Percentiles rank a stretch among this genome's conserved stretches.
Conservation (phyloP, 352 stramenopile species). For the Phytophthora vignae region DNA sequence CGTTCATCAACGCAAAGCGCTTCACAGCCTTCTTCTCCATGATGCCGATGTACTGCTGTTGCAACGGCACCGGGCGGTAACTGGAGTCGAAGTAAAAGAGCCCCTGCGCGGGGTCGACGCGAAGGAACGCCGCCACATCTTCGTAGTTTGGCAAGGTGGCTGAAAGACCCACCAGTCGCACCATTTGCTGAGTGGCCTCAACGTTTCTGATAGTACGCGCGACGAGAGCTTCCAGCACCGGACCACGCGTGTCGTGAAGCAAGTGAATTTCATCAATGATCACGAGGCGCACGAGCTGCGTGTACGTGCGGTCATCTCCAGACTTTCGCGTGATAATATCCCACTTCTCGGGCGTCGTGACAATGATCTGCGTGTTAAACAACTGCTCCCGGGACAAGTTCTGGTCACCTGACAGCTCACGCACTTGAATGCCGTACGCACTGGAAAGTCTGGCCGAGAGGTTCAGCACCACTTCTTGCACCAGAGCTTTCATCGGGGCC, state of each 20-base stretch:
- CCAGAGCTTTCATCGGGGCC: conserved; percentile 99
- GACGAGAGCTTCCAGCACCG: conserved; percentile 98
- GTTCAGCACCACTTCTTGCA: conserved; percentile 99
- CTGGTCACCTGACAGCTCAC: conserved; percentile 98
- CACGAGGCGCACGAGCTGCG: conserved; percentile 97
- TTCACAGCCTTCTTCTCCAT: conserved; percentile 99
- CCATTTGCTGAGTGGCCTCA: conserved; percentile 97
- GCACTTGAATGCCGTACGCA: conserved; percentile 95
- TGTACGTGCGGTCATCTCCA: conserved; percentile 97
- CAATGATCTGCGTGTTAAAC: conserved; percentile 98
- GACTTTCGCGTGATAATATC: conserved; percentile 99
- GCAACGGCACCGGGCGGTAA: conserved; percentile 98
- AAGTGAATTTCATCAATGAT: conserved; percentile 99
- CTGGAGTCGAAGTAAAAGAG: conserved; percentile 99
- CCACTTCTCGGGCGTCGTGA: conserved; percentile 99
- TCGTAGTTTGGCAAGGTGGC: conserved; percentile 99
- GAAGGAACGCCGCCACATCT: conserved; percentile 98
- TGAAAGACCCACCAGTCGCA: conserved; percentile 97
- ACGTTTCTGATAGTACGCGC: conserved; percentile 97
- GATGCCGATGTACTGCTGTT: conserved; percentile 99
- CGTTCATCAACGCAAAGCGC: conserved; percentile 99
- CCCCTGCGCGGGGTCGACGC: conserved; percentile 97
- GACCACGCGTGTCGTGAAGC: conserved; percentile 98
- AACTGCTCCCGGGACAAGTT: conserved; percentile 98
- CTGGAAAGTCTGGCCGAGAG: conserved; percentile 94